Percentiles rank a stretch among this genome's conserved stretches.
These are phyloP conservation scores for Trametes cinnabarina DNA, from an alignment of 768 basidiomycete species.

Conservation along the genomic window DNA sequence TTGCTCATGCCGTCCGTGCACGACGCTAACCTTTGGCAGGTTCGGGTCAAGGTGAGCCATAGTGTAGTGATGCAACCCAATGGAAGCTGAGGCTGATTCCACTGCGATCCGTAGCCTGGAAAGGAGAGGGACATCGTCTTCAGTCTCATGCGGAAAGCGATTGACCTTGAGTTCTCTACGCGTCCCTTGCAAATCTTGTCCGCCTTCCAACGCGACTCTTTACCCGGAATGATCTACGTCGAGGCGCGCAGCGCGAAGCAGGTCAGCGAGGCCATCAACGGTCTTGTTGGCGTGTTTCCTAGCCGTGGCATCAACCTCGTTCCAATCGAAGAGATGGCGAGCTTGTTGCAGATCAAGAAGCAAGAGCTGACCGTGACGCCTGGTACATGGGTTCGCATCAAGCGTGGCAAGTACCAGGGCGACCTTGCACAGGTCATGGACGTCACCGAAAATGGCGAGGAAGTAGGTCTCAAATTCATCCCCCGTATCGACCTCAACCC, in stretches of 20 bases:
- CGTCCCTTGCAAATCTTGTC: slow-evolving; percentile 84
- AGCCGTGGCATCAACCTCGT: slow-evolving; percentile 81
- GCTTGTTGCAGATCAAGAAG: slow-evolving; percentile 92
- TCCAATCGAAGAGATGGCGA: slow-evolving; percentile 98
- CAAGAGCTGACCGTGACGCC: slow-evolving; percentile 80
- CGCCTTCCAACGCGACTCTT: slow-evolving; percentile 93
- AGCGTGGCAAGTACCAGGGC: slow-evolving; percentile 88
- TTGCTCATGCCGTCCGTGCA: slow-evolving; percentile 95
- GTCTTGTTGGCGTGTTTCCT: slow-evolving; percentile 90
- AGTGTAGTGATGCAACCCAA: too few relatives aligned
- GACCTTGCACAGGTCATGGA: slow-evolving; percentile 96
- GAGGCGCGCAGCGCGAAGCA: slow-evolving; percentile 88
- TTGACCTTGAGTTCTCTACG: slow-evolving; percentile 76
- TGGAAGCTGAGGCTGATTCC: background rate
- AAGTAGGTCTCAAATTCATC: slow-evolving; percentile 88
- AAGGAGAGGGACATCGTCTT: slow-evolving; percentile 92
- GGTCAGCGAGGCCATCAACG: slow-evolving; percentile 80
- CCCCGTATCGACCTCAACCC: slow-evolving; percentile 98
- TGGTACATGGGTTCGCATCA: slow-evolving; percentile 94
- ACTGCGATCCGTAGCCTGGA: slow-evolving; percentile 56
- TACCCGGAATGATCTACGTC: slow-evolving; percentile 95
- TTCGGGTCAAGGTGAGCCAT: slow-evolving; percentile 78
- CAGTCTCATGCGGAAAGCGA: slow-evolving; percentile 91
- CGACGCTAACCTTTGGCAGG: slow-evolving; percentile 94
- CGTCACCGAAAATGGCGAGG: slow-evolving; percentile 89